Evolutionary conservation across 2,329 filamentous ascomycete genomes (phyloP).

Genomic region (Dendryphion nanum): DNA sequence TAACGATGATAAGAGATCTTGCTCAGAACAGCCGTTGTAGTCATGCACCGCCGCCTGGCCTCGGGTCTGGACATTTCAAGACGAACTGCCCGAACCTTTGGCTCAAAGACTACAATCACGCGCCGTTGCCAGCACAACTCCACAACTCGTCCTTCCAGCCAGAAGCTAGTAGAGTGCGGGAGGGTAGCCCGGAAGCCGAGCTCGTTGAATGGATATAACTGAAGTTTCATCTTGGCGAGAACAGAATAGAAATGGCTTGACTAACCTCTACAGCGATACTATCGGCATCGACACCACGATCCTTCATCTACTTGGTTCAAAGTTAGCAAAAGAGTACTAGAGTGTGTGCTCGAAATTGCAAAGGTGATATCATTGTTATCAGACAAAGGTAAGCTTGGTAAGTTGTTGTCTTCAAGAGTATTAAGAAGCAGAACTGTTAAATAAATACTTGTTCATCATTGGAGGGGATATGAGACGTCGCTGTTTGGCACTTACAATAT

Average conservation of each 20-base stretch:
- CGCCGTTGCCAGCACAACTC: slow-evolving; percentile 58
- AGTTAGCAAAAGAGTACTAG: no score
- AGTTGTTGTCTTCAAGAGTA: slow-evolving; percentile 57
- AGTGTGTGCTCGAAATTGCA: no score
- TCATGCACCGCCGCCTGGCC: slow-evolving; percentile 64
- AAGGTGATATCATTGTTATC: slow-evolving; percentile 37
- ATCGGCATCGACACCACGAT: no score
- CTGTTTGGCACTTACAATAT: no score
- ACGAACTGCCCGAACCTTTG: slow-evolving; percentile 33
- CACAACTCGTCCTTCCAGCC: slow-evolving; percentile 70
- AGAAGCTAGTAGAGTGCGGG: slow-evolving; percentile 63
- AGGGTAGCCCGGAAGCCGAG: slow-evolving; percentile 68
- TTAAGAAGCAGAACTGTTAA: slow-evolving; percentile 66
- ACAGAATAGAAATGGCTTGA: slow-evolving; percentile 1
- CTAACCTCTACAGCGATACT: no score
- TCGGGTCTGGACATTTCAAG: slow-evolving; percentile 46
- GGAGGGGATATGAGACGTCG: slow-evolving; percentile 5
- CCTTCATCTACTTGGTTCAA: no score
- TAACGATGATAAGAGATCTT: no score
- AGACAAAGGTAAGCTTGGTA: slow-evolving; percentile 56
- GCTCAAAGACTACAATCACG: slow-evolving; percentile 58
- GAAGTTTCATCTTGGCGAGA: slow-evolving; percentile 55
- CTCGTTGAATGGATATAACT: slow-evolving; percentile 65
- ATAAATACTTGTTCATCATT: slow-evolving; percentile 43
- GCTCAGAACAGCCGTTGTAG: slow-evolving; percentile 69